Evolutionary conservation across 1,284 basidiomycete genomes (phyloP).

Genomic region (Meira nashicola): DNA sequence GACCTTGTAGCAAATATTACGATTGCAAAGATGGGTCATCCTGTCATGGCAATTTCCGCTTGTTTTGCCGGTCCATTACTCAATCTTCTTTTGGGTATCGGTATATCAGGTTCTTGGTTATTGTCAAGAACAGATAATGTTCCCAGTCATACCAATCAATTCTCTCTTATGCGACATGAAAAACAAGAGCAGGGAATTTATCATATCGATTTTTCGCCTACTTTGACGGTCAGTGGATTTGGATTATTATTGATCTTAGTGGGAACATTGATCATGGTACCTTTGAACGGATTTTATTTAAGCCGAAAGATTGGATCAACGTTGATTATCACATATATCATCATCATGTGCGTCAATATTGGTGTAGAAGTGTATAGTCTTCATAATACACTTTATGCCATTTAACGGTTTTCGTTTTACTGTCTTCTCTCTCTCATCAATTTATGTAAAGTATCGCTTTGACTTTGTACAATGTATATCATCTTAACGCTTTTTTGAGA

Average conservation of each 20-base stretch:
- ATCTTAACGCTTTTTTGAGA: too few species aligned
- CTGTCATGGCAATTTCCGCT: constrained; percentile 65
- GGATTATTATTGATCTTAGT: constrained; percentile 72
- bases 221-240: constrained; percentile 73
- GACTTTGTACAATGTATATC: too few species aligned
- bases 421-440: background rate
- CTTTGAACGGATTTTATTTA: constrained; percentile 74
- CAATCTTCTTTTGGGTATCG: constrained; percentile 86
- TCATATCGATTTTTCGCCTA: constrained; percentile 70
- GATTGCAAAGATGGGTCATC: constrained; percentile 54
- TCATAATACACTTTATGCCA: background rate
- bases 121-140: constrained; percentile 4
- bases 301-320: constrained; percentile 73
- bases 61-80: constrained; percentile 95
- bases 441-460: too few species aligned
- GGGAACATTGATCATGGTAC: constrained; percentile 76
- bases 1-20: constrained; percentile 96
- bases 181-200: constrained; percentile 53
- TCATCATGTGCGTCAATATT: constrained; percentile 40
- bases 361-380: constrained; percentile 24
- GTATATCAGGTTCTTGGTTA: constrained; percentile 63
- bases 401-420: background rate
- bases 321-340: constrained; percentile 67
- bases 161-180: background rate
- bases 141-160: background rate